Evolutionary conservation across 352 stramenopile genomes (phyloP).

Genomic region (Globisporangium abappressorium): DNA sequence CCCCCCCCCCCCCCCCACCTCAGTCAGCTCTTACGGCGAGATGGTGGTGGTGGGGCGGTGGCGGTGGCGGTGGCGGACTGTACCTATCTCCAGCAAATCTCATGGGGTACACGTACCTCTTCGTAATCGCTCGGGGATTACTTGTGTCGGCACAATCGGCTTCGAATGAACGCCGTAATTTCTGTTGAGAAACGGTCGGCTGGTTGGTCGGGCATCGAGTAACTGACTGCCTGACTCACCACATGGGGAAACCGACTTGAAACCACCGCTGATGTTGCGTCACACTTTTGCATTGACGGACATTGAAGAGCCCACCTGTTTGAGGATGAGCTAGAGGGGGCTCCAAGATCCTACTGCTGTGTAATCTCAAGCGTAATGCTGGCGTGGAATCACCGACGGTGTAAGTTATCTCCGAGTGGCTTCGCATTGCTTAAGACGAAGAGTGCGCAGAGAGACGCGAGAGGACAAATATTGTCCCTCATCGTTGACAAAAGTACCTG

Average conservation of each 20-base stretch:
- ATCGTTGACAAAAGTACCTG: not conserved
- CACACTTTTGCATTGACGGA: not conserved
- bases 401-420: not conserved
- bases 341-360: not conserved
- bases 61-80: too few relatives aligned
- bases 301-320: too few relatives aligned
- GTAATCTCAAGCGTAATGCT: not conserved
- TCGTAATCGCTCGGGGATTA: not conserved
- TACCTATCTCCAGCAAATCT: too few relatives aligned
- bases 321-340: not conserved
- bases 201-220: not conserved
- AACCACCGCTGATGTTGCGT: not conserved
- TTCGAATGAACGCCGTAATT: not conserved
- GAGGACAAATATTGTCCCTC: not conserved
- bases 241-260: constrained; percentile 2
- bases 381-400: not conserved
- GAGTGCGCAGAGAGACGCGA: not conserved
- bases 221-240: constrained; percentile 1
- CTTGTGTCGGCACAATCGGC: not conserved
- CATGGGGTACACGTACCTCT: not conserved
- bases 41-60: too few relatives aligned
- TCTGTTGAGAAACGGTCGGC: not conserved
- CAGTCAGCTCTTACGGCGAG: too few relatives aligned
- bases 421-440: not conserved
- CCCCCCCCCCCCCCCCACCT: too few relatives aligned